A percentile compares a stretch with the other conserved stretches of the same genome.
Evolutionary conservation across 257 asterid species (phyloP).

Genomic region (Solanum piurae): DNA sequence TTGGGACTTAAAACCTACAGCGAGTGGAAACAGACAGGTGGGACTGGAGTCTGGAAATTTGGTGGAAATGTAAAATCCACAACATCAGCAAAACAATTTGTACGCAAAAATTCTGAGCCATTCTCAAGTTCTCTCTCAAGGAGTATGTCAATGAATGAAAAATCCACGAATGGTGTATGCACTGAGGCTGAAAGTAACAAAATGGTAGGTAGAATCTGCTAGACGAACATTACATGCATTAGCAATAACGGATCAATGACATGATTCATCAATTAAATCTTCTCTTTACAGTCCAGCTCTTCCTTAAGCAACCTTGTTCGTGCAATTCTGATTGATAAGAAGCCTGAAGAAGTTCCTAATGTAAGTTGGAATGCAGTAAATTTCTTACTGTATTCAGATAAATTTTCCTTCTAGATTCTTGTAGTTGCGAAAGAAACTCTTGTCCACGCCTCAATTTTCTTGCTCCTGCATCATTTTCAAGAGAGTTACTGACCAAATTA

Average conservation of each 20-base stretch:
- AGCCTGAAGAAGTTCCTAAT: conserved; percentile 86
- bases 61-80: conserved; percentile 68
- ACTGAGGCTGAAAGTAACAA: conserved; percentile 35
- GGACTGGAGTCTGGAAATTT: conserved; percentile 78
- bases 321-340: conserved; percentile 63
- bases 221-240: not conserved
- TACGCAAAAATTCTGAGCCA: conserved; percentile 84
- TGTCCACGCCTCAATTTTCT: not conserved
- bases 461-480: not conserved
- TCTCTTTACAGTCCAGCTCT: conserved; percentile 48
- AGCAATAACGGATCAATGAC: not conserved
- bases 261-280: not conserved
- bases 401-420: not conserved
- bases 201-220: conserved; percentile 31
- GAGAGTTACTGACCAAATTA: not conserved
- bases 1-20: conserved; percentile 80
- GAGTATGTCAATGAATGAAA: conserved; percentile 41
- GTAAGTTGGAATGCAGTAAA: conserved; percentile 26
- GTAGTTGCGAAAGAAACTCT: not conserved
- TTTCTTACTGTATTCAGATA: not conserved
- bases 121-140: conserved; percentile 58
- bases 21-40: conserved; percentile 81
- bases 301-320: conserved; percentile 73
- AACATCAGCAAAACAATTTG: conserved; percentile 59
- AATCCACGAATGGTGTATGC: conserved; percentile 23